Evolutionary conservation across 768 basidiomycete species (phyloP), one percentile per base, ranked within the genome.

Genomic region (Lactarius hatsudake): DNA sequence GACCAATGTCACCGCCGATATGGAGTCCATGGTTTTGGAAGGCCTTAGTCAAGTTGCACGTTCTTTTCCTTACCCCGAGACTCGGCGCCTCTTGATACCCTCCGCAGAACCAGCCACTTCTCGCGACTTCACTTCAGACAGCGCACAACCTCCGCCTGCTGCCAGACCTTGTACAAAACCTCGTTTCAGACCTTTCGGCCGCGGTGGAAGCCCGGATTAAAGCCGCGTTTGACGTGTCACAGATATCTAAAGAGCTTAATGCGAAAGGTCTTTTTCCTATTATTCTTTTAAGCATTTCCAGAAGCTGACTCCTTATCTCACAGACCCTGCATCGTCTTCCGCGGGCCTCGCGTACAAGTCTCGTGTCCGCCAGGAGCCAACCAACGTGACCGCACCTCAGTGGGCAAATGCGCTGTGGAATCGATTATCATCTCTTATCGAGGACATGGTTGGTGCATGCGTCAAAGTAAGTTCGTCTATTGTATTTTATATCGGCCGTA

Each of bases 81-180:
- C 10, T 26, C 53, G 15, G 59, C 58, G 55, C 61, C 57, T 45
- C 30, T 64, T 62, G 63, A 66, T 51, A 28, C n/a, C 59, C 54
- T 42, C 42, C 63, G 45, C 69, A 97, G 95, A 91, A 98, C 73
- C 94, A 93, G 78, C 87, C 94, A 1, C 78, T 96, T 20, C 83
- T 99, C 1, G 94, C 96, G 0, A 95, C 94, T 1, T 94, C 96
- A 0, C 82, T 99, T 15, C 97, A 98, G 81, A 98, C 94, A 1
- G 95, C 96, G 5, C 91, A 94, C 77, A 99, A 98, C 74, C 84
- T 99, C 17, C 84, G 90, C 34, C 84, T 92, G 18, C 81, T 99
- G 13, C 92, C 96, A 0, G 83, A 86, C 30, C 84, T 98, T 7
- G 91, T 98, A 5, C 86, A 89, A 65, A 85, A 85, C 61, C 84